A percentile compares a stretch with the other conserved stretches of the same genome.
These are phyloP conservation scores for Brassica rapa DNA, from an alignment of 345 rosid species.

Conservation along the genomic window DNA sequence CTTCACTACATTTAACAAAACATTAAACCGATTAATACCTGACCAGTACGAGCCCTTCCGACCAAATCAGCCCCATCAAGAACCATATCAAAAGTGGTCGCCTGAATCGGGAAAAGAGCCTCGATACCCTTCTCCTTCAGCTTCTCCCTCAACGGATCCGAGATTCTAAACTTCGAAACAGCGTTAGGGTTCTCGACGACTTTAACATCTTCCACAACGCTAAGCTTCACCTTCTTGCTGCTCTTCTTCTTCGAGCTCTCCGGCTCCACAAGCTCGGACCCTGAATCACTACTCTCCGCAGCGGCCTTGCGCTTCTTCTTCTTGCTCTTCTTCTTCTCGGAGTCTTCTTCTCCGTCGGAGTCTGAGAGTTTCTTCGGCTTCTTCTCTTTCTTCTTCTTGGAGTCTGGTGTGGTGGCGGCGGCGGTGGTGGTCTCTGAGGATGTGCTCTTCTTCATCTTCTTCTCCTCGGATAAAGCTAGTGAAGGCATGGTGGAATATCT, in stretches of 20 bases:
- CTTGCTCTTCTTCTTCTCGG: slow-evolving; percentile 48
- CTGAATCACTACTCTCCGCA: slow-evolving; percentile 59
- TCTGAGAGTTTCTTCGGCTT: slow-evolving; percentile 40
- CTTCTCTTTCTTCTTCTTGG: slow-evolving; percentile 53
- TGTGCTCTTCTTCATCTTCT: slow-evolving; percentile 70
- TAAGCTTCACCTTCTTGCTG: slow-evolving; percentile 46
- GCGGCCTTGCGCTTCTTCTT: slow-evolving; percentile 66
- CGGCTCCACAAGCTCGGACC: slow-evolving; percentile 72
- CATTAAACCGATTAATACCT: slow-evolving; percentile 44
- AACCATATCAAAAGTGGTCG: slow-evolving; percentile 72
- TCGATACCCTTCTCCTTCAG: slow-evolving; percentile 77
- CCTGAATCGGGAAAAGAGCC: slow-evolving; percentile 87
- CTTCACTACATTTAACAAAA: background rate
- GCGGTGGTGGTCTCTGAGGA: slow-evolving; percentile 32
- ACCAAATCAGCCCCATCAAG: slow-evolving; percentile 82
- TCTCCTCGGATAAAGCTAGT: slow-evolving; percentile 50
- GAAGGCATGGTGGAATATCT: slow-evolving; percentile 58
- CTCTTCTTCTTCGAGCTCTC: slow-evolving; percentile 48
- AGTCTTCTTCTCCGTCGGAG: slow-evolving; percentile 37
- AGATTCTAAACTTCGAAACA: slow-evolving; percentile 68
- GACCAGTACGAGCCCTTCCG: slow-evolving; percentile 96
- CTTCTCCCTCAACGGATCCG: slow-evolving; percentile 61
- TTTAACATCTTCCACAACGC: slow-evolving; percentile 47
- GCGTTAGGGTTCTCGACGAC: slow-evolving; percentile 62
- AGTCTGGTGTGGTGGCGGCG: slow-evolving; percentile 38